A percentile compares a stretch with the other conserved stretches of the same genome.
Evolutionary conservation across 805 yeast species (phyloP).

Genomic region (Yamadazyma endophytica): DNA sequence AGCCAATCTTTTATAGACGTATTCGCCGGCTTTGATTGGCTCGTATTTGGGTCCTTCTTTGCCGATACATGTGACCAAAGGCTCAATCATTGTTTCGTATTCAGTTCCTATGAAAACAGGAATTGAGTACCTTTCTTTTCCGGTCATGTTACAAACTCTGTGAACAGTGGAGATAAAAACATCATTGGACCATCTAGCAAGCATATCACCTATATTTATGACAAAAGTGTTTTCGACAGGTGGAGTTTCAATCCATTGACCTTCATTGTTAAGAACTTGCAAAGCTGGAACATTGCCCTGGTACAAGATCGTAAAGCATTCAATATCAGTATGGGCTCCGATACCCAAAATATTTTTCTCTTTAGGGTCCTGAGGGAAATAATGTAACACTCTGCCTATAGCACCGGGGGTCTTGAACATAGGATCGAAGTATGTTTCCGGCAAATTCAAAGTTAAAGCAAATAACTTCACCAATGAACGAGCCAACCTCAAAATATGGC

Average conservation of each 20-base stretch:
- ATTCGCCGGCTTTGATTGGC: slow-evolving; percentile 12
- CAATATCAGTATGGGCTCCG: slow-evolving; percentile 13
- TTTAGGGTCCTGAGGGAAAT: slow-evolving; percentile 6
- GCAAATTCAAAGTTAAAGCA: slow-evolving; percentile 8
- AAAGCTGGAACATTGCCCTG: slow-evolving; percentile 10
- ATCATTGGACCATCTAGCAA: slow-evolving; percentile 13
- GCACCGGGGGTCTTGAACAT: slow-evolving; percentile 10
- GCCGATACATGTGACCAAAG: slow-evolving; percentile 9
- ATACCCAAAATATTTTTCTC: slow-evolving; percentile 8
- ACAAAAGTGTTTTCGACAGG: slow-evolving; percentile 10
- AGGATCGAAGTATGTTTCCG: slow-evolving; percentile 8
- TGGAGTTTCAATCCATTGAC: slow-evolving; percentile 10
- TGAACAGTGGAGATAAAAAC: slow-evolving; percentile 11
- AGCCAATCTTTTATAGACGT: slow-evolving; percentile 11
- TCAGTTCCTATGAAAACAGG: slow-evolving; percentile 12
- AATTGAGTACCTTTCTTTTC: slow-evolving; percentile 11
- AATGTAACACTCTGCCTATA: slow-evolving; percentile 11
- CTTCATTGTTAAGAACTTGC: slow-evolving; percentile 9
- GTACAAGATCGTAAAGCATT: slow-evolving; percentile 10
- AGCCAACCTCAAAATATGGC: slow-evolving; percentile 5
- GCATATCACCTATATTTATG: slow-evolving; percentile 12
- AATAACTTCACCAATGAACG: slow-evolving; percentile 7
- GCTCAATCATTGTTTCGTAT: slow-evolving; percentile 9
- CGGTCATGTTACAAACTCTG: slow-evolving; percentile 8
- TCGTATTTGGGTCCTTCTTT: slow-evolving; percentile 8